A percentile compares a stretch with the other conserved stretches of the same genome.
Evolutionary conservation across 306 rosid species (phyloP).

Genomic region (Vigna trinervia): DNA sequence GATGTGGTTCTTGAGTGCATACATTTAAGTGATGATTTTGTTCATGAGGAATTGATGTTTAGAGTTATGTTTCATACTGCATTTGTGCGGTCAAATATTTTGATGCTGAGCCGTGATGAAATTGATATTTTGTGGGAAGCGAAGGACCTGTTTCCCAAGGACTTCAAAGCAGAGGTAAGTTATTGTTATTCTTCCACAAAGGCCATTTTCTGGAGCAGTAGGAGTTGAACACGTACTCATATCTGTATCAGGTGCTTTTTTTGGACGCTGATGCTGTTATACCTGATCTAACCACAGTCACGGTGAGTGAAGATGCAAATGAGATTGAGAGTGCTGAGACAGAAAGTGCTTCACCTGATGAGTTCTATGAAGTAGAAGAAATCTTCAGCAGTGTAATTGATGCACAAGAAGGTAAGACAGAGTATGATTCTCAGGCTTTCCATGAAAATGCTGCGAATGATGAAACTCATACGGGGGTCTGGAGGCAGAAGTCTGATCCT

Average conservation of each 20-base stretch:
- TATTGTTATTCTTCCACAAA: constrained; percentile 46
- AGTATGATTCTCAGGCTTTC: constrained; percentile 53
- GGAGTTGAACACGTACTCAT: constrained; percentile 73
- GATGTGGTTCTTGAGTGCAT: constrained; percentile 95
- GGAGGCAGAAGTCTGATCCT: constrained; percentile 84
- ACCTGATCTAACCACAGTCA: constrained; percentile 72
- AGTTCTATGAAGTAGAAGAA: constrained; percentile 97
- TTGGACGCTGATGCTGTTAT: constrained; percentile 89
- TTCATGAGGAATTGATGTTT: constrained; percentile 79
- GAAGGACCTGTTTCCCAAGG: constrained; percentile 82
- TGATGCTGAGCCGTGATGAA: constrained; percentile 85
- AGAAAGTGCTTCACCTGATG: constrained; percentile 91
- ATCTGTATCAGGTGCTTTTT: constrained; percentile 90
- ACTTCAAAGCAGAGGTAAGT: constrained; percentile 94
- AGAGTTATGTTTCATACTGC: constrained; percentile 94
- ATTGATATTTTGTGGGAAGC: constrained; percentile 90
- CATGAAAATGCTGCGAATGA: constrained; percentile 48
- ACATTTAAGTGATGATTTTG: constrained; percentile 77
- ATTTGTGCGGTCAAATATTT: constrained; percentile 83
- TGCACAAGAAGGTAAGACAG: constrained; percentile 68
- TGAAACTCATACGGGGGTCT: constrained; percentile 56
- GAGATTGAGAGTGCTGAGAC: constrained; percentile 75
- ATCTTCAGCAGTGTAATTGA: constrained; percentile 85
- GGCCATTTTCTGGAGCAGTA: constrained; percentile 50
- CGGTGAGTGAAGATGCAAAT: constrained; percentile 64